Conservation (phyloP, 257 asterid species). For the Leptodermis oblonga region DNA sequence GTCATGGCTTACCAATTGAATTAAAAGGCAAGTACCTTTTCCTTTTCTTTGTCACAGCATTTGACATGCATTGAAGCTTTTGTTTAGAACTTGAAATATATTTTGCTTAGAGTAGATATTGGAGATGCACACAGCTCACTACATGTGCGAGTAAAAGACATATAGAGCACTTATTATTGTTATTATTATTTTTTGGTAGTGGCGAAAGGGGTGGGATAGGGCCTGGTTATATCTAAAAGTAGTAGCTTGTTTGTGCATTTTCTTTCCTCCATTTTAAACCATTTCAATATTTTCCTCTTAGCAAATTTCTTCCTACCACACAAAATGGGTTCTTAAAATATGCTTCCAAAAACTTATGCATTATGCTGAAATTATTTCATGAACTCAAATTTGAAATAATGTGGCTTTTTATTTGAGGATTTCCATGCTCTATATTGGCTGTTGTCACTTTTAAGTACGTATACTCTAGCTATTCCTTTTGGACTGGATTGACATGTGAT, state of each 20-base stretch:
- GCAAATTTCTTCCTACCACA: neutral
- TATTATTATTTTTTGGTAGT: neutral
- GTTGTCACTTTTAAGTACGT: neutral
- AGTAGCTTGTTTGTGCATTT: neutral
- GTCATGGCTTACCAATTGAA: constrained; percentile 98
- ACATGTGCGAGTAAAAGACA: constrained; percentile 5
- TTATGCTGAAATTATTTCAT: no score
- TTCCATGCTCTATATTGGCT: neutral
- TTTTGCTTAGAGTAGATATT: neutral
- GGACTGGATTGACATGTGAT: neutral
- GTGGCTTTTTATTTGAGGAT: neutral
- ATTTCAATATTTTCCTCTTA: no score
- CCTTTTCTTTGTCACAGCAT: neutral
- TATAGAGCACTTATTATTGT: neutral
- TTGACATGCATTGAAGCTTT: neutral
- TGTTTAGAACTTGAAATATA: neutral
- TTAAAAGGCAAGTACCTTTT: constrained; percentile 68
- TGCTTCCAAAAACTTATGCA: neutral
- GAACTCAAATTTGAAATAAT: neutral
- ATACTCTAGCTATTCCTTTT: neutral
- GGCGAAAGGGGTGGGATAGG: neutral
- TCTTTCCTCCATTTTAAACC: neutral
- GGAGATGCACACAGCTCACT: neutral
- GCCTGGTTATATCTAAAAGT: neutral
- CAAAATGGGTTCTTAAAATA: neutral